Evolutionary conservation across 345 rosid species (phyloP).

Genomic region (Salix arbutifolia): DNA sequence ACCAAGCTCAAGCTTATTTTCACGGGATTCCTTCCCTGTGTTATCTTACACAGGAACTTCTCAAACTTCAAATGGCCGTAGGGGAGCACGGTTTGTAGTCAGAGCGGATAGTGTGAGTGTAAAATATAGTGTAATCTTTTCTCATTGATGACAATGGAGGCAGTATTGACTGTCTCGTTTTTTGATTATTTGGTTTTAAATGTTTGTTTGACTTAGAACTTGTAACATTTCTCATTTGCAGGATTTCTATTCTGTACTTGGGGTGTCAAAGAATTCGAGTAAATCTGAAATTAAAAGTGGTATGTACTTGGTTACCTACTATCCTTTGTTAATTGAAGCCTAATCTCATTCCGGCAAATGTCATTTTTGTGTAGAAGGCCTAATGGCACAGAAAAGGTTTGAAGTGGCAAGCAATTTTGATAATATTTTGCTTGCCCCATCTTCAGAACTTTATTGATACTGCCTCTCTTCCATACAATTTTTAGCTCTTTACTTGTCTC

Average conservation of each 20-base stretch:
- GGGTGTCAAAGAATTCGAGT: constrained; percentile 82
- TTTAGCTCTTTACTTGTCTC: neutral
- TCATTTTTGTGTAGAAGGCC: neutral
- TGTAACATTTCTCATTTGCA: constrained; percentile 26
- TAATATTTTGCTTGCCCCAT: neutral
- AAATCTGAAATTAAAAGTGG: constrained; percentile 96
- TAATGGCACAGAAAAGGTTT: neutral
- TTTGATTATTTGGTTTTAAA: neutral
- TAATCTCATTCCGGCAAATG: neutral
- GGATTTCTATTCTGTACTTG: constrained; percentile 92
- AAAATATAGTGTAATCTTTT: constrained; percentile 16
- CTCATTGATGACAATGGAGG: neutral
- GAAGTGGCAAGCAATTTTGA: neutral
- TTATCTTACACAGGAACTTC: constrained; percentile 44
- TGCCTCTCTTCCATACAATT: neutral
- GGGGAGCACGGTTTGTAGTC: constrained; percentile 65
- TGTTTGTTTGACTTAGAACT: neutral
- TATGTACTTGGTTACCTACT: constrained; percentile 26
- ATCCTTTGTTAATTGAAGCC: neutral
- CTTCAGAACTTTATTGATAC: neutral
- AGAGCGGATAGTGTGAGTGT: constrained; percentile 83
- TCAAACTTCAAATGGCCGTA: constrained; percentile 37
- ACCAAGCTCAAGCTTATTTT: constrained; percentile 59
- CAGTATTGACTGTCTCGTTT: neutral
- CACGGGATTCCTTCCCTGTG: constrained; percentile 50